phyloP scores from a whole-genome alignment of 768 basidiomycete genomes.

The Tulasnella sp. region DNA sequence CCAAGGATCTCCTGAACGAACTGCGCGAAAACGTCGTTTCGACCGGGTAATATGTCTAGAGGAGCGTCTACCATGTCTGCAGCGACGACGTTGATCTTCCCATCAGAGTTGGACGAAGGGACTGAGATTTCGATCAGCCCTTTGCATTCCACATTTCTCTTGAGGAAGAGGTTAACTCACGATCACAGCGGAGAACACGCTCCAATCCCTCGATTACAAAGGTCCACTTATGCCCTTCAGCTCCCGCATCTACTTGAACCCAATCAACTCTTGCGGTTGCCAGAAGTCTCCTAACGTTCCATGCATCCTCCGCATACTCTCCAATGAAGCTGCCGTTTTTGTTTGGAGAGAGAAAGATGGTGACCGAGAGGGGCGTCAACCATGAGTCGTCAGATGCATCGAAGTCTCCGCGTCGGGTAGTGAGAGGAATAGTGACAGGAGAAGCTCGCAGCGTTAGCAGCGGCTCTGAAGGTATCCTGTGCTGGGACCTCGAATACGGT shows the following conservation, averaged over 20 bases:
- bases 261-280: neutral
- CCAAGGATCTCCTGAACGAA: slow-evolving; percentile 79
- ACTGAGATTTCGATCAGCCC: no score
- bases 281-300: neutral
- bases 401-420: neutral
- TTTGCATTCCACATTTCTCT: no score
- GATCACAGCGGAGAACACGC: neutral
- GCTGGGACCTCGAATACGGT: slow-evolving; percentile 10
- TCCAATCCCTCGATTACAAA: neutral
- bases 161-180: no score
- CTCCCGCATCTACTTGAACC: neutral
- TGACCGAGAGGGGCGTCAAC: slow-evolving; percentile 3
- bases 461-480: slow-evolving; percentile 1
- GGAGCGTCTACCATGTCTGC: slow-evolving; percentile 65
- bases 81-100: slow-evolving; percentile 38
- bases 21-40: slow-evolving; percentile 60
- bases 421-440: slow-evolving; percentile 5
- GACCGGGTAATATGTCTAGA: slow-evolving; percentile 63
- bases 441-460: neutral
- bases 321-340: neutral
- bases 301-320: slow-evolving; percentile 1
- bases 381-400: slow-evolving; percentile 1
- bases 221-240: neutral
- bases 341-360: neutral
- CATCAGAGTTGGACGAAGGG: no score